These are phyloP conservation scores for Amorphotheca resinae DNA, from an alignment of 495 filamentous ascomycete genomes.

Conservation along the genomic window DNA sequence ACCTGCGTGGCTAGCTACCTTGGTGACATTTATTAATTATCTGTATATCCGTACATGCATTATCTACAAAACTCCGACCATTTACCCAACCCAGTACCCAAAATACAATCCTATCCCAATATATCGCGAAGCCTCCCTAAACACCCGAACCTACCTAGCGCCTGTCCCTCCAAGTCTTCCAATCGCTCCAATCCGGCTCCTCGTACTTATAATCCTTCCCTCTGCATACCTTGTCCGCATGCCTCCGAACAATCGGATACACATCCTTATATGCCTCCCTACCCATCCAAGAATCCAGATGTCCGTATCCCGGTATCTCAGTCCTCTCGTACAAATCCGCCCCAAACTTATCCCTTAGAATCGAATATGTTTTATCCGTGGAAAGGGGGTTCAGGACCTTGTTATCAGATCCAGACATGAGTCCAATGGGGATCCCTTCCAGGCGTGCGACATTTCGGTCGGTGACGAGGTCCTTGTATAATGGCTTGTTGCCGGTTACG, in stretches of 20 bases:
- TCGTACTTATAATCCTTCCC: conserved; percentile 12
- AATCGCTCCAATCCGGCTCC: conserved; percentile 17
- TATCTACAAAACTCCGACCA: no score
- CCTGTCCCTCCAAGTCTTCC: conserved; percentile 1
- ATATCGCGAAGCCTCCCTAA: no score
- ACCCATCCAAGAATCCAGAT: conserved; percentile 57
- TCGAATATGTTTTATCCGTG: conserved; percentile 44
- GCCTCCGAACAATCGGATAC: conserved; percentile 44
- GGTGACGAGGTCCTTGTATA: conserved; percentile 34
- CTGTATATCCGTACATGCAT: no score
- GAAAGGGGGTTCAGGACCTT: conserved; percentile 45
- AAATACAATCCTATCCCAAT: no score
- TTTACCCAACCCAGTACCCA: no score
- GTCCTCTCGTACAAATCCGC: conserved; percentile 34
- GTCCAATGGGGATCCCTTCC: conserved; percentile 40
- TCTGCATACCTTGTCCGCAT: conserved; percentile 35
- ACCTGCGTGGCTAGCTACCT: no score
- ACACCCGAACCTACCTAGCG: background rate
- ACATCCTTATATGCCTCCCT: conserved; percentile 48
- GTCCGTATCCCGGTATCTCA: conserved; percentile 51
- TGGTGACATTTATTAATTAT: no score
- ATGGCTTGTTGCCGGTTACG: conserved; percentile 38
- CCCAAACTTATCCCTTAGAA: conserved; percentile 42
- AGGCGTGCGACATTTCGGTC: conserved; percentile 37
- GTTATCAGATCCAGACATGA: conserved; percentile 48